These are phyloP conservation scores for Suhomyces anneliseae DNA, from an alignment of 1,139 yeast species.

Conservation along the genomic window DNA sequence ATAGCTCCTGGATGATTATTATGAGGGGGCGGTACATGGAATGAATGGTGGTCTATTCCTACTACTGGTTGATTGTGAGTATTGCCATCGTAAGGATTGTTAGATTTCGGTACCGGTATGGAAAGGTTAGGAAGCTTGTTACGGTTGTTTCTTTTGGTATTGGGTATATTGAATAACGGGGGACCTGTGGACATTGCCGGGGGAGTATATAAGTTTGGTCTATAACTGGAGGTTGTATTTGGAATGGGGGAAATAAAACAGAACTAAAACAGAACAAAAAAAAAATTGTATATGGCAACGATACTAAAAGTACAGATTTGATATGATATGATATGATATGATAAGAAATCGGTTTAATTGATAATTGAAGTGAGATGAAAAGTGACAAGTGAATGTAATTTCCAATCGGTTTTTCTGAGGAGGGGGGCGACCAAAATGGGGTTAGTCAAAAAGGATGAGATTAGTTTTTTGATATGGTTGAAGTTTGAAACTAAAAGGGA, in stretches of 20 bases:
- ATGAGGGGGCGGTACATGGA: not conserved
- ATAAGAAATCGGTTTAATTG: too few relatives aligned
- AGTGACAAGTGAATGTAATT: too few relatives aligned
- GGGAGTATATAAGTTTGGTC: not conserved
- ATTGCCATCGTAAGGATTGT: slow-evolving; percentile 2
- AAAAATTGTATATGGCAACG: too few relatives aligned
- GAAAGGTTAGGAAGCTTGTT: slow-evolving; percentile 24
- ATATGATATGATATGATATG: too few relatives aligned
- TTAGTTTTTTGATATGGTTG: too few relatives aligned
- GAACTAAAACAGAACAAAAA: too few relatives aligned
- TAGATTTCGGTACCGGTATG: slow-evolving; percentile 26
- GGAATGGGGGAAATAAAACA: slow-evolving; percentile 9
- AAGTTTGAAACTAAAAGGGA: too few relatives aligned
- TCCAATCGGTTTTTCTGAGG: too few relatives aligned
- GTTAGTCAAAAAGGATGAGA: too few relatives aligned
- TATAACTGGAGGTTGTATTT: not conserved
- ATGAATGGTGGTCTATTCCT: not conserved
- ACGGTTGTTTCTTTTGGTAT: slow-evolving; percentile 19
- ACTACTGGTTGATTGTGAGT: not conserved
- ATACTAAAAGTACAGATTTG: too few relatives aligned
- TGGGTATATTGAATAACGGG: slow-evolving; percentile 34
- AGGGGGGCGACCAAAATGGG: too few relatives aligned
- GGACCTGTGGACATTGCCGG: slow-evolving; percentile 8
- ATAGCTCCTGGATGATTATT: not conserved
- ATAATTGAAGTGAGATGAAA: too few relatives aligned